phyloP scores from a whole-genome alignment of 345 rosid genomes.

The Linum trigynum region DNA sequence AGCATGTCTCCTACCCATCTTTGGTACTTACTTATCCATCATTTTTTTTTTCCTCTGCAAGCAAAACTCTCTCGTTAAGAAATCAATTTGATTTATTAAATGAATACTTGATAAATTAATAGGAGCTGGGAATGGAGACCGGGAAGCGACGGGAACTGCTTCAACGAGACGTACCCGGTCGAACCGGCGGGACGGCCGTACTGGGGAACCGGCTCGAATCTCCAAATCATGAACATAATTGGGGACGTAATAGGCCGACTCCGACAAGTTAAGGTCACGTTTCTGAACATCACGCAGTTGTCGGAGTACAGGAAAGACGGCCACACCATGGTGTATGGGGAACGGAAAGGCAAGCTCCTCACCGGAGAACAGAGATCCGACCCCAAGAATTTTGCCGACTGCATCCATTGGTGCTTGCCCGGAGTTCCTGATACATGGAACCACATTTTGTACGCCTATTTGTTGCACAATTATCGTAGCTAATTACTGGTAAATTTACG shows the following conservation, averaged over 20 bases:
- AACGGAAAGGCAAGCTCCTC: slow-evolving; percentile 73
- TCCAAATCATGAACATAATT: slow-evolving; percentile 60
- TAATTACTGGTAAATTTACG: too few relatives aligned
- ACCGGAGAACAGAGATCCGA: slow-evolving; percentile 60
- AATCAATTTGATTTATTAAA: too few relatives aligned
- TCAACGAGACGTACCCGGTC: slow-evolving; percentile 61
- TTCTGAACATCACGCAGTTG: slow-evolving; percentile 64
- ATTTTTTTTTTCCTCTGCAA: too few relatives aligned
- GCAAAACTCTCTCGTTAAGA: too few relatives aligned
- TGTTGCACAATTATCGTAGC: slow-evolving; percentile 35
- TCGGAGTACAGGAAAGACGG: slow-evolving; percentile 85
- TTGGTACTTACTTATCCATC: slow-evolving; percentile 28
- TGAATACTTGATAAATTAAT: too few relatives aligned
- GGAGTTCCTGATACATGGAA: slow-evolving; percentile 93
- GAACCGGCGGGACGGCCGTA: slow-evolving; percentile 25
- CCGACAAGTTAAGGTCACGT: slow-evolving; percentile 31
- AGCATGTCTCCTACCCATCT: slow-evolving; percentile 91
- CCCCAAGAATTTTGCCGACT: slow-evolving; percentile 59
- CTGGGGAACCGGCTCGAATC: slow-evolving; percentile 89
- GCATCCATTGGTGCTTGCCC: slow-evolving; percentile 95
- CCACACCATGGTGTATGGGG: slow-evolving; percentile 67
- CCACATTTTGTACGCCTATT: slow-evolving; percentile 66
- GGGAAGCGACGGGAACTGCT: slow-evolving; percentile 68
- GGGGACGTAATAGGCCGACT: slow-evolving; percentile 16
- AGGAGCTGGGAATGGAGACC: slow-evolving; percentile 98